Evolutionary conservation across 768 basidiomycete genomes (phyloP).

Genomic region (Tulasnella sp.): DNA sequence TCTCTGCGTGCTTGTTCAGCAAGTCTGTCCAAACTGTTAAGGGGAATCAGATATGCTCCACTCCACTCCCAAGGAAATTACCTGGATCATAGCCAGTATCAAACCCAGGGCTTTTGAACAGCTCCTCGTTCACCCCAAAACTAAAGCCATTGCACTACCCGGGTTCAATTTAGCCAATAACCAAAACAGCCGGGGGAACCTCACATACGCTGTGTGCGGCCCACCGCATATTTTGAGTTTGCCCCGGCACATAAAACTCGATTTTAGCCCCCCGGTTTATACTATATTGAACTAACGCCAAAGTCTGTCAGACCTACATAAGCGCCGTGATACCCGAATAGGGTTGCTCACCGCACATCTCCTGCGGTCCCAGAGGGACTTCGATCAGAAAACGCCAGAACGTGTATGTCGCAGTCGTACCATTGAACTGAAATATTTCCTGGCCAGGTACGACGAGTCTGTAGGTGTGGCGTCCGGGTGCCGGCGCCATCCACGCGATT

Average conservation of each 20-base stretch:
- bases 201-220: constrained; percentile 62
- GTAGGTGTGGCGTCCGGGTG: constrained; percentile 19
- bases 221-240: constrained; percentile 77
- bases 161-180: no score
- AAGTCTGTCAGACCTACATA: background rate
- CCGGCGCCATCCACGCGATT: background rate
- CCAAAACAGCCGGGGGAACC: no score
- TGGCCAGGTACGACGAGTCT: constrained; percentile 42
- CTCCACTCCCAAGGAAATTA: background rate
- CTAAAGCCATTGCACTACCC: constrained; percentile 77
- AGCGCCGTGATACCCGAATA: background rate
- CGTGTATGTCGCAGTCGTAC: constrained; percentile 55
- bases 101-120: constrained; percentile 71
- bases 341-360: constrained; percentile 43
- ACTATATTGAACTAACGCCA: constrained; percentile 46
- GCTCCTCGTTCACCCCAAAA: constrained; percentile 77
- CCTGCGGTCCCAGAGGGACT: constrained; percentile 54
- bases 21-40: constrained; percentile 72
- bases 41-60: background rate
- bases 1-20: constrained; percentile 62
- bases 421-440: constrained; percentile 59
- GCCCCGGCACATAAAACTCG: constrained; percentile 73
- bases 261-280: constrained; percentile 70
- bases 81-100: constrained; percentile 67
- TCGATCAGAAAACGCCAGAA: constrained; percentile 91